A percentile compares a stretch with the other conserved stretches of the same genome.
These are phyloP conservation scores for Zalaria sp. DNA, from an alignment of 2,329 filamentous ascomycete genomes.

Conservation along the genomic window DNA sequence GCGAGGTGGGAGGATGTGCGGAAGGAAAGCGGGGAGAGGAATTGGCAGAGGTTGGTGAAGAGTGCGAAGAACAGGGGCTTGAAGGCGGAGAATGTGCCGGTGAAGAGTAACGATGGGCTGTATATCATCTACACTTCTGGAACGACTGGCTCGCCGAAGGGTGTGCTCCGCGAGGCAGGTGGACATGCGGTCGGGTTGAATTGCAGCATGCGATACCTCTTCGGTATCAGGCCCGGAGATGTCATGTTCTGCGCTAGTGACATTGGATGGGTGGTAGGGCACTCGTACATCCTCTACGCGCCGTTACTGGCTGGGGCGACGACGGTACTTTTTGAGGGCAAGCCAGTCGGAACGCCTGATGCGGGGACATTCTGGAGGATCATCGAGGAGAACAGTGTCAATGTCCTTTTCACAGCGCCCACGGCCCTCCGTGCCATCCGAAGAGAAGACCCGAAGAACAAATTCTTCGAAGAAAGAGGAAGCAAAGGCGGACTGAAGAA, in stretches of 20 bases:
- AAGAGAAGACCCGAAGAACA: constrained; percentile 67
- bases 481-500: constrained; percentile 55
- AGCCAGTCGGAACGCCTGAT: constrained; percentile 78
- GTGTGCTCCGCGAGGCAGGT: constrained; percentile 67
- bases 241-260: constrained; percentile 72
- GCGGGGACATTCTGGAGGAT: constrained; percentile 82
- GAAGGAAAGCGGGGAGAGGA: constrained; percentile 53
- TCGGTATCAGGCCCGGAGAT: constrained; percentile 70
- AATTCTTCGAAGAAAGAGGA: constrained; percentile 48
- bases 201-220: constrained; percentile 69
- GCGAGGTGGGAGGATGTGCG: constrained; percentile 58
- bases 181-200: constrained; percentile 79
- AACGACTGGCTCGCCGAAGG: constrained; percentile 72
- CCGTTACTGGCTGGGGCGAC: constrained; percentile 75
- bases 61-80: constrained; percentile 54
- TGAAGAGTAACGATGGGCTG: constrained; percentile 63
- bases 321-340: constrained; percentile 86
- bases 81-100: constrained; percentile 60
- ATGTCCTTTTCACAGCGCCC: constrained; percentile 72
- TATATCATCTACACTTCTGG: constrained; percentile 86
- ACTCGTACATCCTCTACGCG: constrained; percentile 79
- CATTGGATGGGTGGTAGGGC: constrained; percentile 83
- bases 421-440: constrained; percentile 78
- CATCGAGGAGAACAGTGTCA: constrained; percentile 71
- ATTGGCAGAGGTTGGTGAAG: constrained; percentile 66